Percentiles rank a stretch among this genome's conserved stretches.
phyloP scores from a whole-genome alignment of 78 protist genomes.

The Anaeramoeba ignava region DNA sequence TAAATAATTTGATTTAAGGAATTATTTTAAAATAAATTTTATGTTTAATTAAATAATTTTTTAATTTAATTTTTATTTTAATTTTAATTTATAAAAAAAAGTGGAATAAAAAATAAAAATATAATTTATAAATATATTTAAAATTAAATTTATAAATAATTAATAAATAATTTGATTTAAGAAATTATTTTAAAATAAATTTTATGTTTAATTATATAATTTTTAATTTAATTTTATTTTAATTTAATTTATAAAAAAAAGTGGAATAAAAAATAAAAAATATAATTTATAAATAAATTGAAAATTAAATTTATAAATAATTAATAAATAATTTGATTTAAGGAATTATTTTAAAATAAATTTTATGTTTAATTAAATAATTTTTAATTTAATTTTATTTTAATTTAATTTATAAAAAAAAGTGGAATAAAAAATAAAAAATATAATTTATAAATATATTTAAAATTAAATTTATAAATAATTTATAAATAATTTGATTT shows the following conservation, averaged over 20 bases:
- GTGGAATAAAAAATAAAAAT: neutral
- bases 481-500: too few relatives aligned
- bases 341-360: too few relatives aligned
- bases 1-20: neutral
- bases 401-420: too few relatives aligned
- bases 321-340: too few relatives aligned
- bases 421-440: too few relatives aligned
- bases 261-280: constrained; percentile 4
- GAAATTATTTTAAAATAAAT: neutral
- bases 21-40: neutral
- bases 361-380: too few relatives aligned
- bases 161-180: neutral
- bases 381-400: too few relatives aligned
- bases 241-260: too few relatives aligned
- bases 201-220: neutral
- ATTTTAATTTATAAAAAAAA: neutral
- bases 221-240: neutral
- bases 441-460: too few relatives aligned
- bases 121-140: neutral
- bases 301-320: neutral
- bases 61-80: constrained; percentile 1
- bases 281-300: neutral
- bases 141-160: neutral
- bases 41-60: neutral
- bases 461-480: too few relatives aligned